Conservation (phyloP, 768 basidiomycete genomes). For the Pisolithus albus region DNA sequence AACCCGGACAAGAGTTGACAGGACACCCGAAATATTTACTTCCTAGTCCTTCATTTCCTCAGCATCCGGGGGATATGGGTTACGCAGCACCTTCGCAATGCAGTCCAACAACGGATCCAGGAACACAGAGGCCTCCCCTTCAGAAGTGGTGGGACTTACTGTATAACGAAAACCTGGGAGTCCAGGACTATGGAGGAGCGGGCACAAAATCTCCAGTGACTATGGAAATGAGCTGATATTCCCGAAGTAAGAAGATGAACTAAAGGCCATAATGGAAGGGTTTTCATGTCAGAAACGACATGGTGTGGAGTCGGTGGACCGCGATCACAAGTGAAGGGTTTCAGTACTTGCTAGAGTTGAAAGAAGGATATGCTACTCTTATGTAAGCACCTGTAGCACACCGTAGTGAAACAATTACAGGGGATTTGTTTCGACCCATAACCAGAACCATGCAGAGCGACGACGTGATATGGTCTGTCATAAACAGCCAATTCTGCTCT, state of each 20-base stretch:
- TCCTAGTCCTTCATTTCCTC: constrained; percentile 33
- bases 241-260: constrained; percentile 45
- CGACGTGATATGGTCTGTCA: constrained; percentile 98
- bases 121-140: constrained; percentile 37
- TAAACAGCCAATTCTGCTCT: constrained; percentile 93
- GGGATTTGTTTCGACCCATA: too few relatives aligned
- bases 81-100: constrained; percentile 32
- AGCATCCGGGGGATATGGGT: constrained; percentile 22
- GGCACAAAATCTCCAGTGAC: constrained; percentile 23
- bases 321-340: constrained; percentile 10
- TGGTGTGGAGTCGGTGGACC: constrained; percentile 10
- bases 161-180: constrained; percentile 39
- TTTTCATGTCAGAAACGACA: constrained; percentile 44
- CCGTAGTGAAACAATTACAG: too few relatives aligned
- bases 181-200: constrained; percentile 25
- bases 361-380: too few relatives aligned
- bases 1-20: constrained; percentile 23
- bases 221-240: constrained; percentile 44
- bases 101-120: constrained; percentile 43
- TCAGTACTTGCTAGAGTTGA: too few relatives aligned
- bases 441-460: constrained; percentile 68
- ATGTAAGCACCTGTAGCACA: too few relatives aligned
- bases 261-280: constrained; percentile 47
- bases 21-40: constrained; percentile 30
- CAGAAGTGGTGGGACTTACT: constrained; percentile 34